Conservation (phyloP, 208 protist genomes). For the Leishmania martiniquensis region DNA sequence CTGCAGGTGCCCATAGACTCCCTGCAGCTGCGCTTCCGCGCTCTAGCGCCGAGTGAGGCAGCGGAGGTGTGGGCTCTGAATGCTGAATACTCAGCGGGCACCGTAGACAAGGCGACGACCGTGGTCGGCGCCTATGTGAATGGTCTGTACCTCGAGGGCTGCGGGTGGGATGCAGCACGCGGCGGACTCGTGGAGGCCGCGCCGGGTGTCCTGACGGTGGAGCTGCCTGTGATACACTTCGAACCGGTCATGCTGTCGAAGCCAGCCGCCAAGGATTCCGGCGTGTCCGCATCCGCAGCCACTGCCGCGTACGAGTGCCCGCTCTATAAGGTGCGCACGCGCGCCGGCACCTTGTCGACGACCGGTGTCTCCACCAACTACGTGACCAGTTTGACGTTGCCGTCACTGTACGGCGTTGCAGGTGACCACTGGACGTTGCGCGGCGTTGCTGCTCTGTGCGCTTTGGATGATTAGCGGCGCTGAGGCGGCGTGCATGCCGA, state of each 20-base stretch:
- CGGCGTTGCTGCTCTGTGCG: conserved; percentile 91
- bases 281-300: conserved; percentile 8
- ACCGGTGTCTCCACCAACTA: conserved; percentile 93
- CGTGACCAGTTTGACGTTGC: conserved; percentile 82
- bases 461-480: conserved; percentile 74
- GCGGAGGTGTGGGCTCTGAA: conserved; percentile 22
- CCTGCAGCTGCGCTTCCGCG: conserved; percentile 73
- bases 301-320: conserved; percentile 80
- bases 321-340: conserved; percentile 92
- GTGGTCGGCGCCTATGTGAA: conserved; percentile 89
- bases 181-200: conserved; percentile 75
- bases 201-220: conserved; percentile 82
- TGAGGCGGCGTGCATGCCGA: not conserved
- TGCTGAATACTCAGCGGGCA: conserved; percentile 29
- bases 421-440: conserved; percentile 92
- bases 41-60: conserved; percentile 34
- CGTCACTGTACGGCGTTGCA: conserved; percentile 48
- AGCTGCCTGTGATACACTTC: conserved; percentile 89
- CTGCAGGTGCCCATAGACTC: conserved; percentile 90
- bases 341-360: conserved; percentile 89
- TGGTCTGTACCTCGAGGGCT: conserved; percentile 92
- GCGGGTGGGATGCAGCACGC: conserved; percentile 57
- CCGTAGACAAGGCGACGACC: conserved; percentile 29
- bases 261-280: not conserved
- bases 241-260: conserved; percentile 69